A percentile compares a stretch with the other conserved stretches of the same genome.
phyloP scores from a whole-genome alignment of 768 basidiomycete genomes.

The Naematelia aurantialba region DNA sequence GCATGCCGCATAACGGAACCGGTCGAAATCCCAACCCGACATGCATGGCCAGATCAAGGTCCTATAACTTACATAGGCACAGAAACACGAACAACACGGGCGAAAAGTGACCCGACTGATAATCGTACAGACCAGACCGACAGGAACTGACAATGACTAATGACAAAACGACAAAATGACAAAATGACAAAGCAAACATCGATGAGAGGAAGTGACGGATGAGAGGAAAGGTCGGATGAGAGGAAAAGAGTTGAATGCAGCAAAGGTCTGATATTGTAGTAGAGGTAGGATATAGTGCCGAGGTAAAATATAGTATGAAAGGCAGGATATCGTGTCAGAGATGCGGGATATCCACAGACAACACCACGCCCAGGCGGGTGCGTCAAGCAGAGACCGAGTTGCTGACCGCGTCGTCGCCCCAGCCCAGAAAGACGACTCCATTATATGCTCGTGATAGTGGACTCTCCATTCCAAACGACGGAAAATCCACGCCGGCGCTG shows the following conservation, averaged over 20 bases:
- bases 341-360: neutral
- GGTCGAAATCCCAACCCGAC: too few relatives aligned
- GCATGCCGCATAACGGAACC: neutral
- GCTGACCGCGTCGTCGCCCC: neutral
- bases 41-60: too few relatives aligned
- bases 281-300: too few relatives aligned
- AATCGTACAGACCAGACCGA: neutral
- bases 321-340: too few relatives aligned
- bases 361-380: neutral
- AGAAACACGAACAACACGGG: too few relatives aligned
- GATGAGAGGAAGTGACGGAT: neutral
- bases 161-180: neutral
- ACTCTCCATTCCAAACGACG: neutral
- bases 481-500: neutral
- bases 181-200: neutral
- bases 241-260: too few relatives aligned
- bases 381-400: neutral
- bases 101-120: neutral
- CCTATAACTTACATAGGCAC: too few relatives aligned
- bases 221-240: too few relatives aligned
- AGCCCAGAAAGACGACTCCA: neutral
- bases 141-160: neutral
- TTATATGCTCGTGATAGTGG: neutral
- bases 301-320: too few relatives aligned
- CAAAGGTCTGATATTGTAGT: too few relatives aligned